Evolutionary conservation across 2,329 filamentous ascomycete species (phyloP).

Genomic region (Microcyclosporella mali): DNA sequence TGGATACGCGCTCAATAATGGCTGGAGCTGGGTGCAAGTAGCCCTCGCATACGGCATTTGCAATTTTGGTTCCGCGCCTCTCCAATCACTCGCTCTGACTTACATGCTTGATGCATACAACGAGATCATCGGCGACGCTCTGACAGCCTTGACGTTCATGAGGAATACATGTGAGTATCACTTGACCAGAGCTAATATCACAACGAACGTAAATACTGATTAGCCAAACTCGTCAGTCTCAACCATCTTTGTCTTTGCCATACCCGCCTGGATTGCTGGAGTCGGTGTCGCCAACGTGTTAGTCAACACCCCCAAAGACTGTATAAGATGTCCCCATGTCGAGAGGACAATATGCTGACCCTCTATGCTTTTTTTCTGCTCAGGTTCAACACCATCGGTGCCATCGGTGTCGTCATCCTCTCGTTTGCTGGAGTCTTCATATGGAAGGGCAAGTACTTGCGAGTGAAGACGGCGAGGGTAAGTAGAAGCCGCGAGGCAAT

Average conservation of each 20-base stretch:
- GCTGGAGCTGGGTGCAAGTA: conserved; percentile 24
- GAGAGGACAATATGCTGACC: no score
- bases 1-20: conserved; percentile 29
- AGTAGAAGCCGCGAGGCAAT: no score
- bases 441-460: conserved; percentile 32
- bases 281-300: conserved; percentile 39
- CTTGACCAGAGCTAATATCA: no score
- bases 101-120: conserved; percentile 37
- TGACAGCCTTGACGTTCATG: conserved; percentile 42
- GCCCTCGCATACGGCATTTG: conserved; percentile 36
- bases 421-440: conserved; percentile 27
- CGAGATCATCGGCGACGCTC: conserved; percentile 44
- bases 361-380: no score
- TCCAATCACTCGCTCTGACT: conserved; percentile 33
- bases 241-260: conserved; percentile 39
- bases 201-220: no score
- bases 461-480: conserved; percentile 27
- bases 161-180: conserved; percentile 36
- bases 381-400: conserved; percentile 37
- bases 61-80: conserved; percentile 33
- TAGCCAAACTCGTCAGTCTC: no score
- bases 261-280: conserved; percentile 37
- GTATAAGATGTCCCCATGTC: no score
- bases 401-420: conserved; percentile 31
- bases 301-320: no score